Conservation (phyloP, 176 grass and related monocot genomes). For the Triticum urartu region DNA sequence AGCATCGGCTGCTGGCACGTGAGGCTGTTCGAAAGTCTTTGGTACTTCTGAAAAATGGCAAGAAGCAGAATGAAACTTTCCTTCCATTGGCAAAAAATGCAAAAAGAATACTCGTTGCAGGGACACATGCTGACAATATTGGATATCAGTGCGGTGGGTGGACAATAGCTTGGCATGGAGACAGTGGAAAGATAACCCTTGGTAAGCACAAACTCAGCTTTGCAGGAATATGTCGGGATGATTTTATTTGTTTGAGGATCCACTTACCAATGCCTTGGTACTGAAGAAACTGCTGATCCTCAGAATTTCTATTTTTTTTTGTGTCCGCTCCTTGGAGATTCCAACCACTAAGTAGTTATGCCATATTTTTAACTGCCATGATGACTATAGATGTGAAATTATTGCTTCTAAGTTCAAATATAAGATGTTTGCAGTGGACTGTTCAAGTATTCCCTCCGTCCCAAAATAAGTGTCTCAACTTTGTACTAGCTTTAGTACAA, state of each 20-base stretch:
- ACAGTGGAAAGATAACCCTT: slow-evolving; percentile 68
- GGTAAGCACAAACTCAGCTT: slow-evolving; percentile 40
- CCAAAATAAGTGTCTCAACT: too few species aligned
- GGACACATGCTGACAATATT: slow-evolving; percentile 82
- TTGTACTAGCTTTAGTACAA: too few species aligned
- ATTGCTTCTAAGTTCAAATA: background rate
- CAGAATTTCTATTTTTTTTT: background rate
- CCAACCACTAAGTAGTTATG: background rate
- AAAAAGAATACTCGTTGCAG: slow-evolving; percentile 76
- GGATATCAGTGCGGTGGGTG: slow-evolving; percentile 94
- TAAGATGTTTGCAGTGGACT: slow-evolving; percentile 3
- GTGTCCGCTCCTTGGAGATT: background rate
- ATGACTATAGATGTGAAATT: background rate
- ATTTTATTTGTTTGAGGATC: background rate
- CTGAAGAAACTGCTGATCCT: slow-evolving; percentile 1
- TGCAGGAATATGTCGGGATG: background rate
- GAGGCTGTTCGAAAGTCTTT: slow-evolving; percentile 85
- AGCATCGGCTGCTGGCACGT: slow-evolving; percentile 75
- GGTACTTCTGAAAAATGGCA: slow-evolving; percentile 94
- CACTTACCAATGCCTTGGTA: background rate
- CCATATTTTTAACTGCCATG: background rate
- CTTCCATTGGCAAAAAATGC: slow-evolving; percentile 81
- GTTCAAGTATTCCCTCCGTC: background rate
- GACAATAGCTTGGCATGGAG: slow-evolving; percentile 84
- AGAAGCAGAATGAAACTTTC: slow-evolving; percentile 63